A percentile compares a stretch with the other conserved stretches of the same genome.
These are phyloP conservation scores for Psilocybe subaeruginosa DNA, from an alignment of 768 basidiomycete genomes.

Conservation along the genomic window DNA sequence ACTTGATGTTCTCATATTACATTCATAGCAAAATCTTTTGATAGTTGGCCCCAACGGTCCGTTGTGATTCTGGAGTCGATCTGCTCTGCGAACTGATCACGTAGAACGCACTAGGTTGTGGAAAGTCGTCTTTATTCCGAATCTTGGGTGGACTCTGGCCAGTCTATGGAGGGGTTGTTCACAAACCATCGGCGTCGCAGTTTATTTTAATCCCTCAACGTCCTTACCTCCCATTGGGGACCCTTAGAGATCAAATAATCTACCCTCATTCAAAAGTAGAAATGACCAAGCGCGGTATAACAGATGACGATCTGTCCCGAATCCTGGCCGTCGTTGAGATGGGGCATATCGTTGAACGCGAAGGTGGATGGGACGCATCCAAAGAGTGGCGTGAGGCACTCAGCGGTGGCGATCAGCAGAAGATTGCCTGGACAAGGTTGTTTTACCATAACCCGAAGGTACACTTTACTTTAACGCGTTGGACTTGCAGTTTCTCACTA, in stretches of 20 bases:
- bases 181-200: conserved; percentile 84
- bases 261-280: conserved; percentile 87
- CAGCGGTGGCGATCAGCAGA: conserved; percentile 95
- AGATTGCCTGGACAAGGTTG: conserved; percentile 94
- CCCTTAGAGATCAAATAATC: conserved; percentile 93
- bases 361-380: conserved; percentile 94
- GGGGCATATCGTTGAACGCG: conserved; percentile 84
- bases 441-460: conserved; percentile 97
- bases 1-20: conserved; percentile 2
- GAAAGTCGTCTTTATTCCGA: conserved; percentile 93
- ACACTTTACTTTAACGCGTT: neutral
- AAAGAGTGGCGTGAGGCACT: conserved; percentile 93
- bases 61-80: conserved; percentile 1
- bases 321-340: conserved; percentile 84
- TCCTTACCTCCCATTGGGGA: conserved; percentile 93
- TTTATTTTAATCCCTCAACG: conserved; percentile 97
- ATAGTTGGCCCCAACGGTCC: conserved; percentile 94
- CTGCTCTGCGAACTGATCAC: neutral
- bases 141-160: conserved; percentile 98
- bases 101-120: conserved; percentile 56
- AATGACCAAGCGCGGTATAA: conserved; percentile 76
- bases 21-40: conserved; percentile 80
- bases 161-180: conserved; percentile 77
- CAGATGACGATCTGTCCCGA: conserved; percentile 71
- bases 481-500: neutral